These are phyloP conservation scores for Ophioceras dolichostomum DNA, from an alignment of 2,329 filamentous ascomycete species.

Conservation along the genomic window DNA sequence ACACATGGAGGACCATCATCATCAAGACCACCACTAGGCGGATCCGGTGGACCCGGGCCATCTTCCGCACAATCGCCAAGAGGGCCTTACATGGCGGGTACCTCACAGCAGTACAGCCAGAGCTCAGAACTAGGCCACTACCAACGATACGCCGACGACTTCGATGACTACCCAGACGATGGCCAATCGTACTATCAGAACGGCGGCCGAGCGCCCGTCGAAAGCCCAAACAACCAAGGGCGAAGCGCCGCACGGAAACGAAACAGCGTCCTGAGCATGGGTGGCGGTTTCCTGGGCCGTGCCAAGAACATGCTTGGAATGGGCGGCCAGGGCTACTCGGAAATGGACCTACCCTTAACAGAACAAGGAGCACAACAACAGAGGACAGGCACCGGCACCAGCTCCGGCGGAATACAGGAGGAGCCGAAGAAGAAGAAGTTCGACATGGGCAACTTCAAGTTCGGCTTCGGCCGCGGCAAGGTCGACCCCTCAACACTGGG, in stretches of 20 bases:
- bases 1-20: constrained; percentile 5
- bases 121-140: constrained; percentile 79
- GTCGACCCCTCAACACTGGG: constrained; percentile 83
- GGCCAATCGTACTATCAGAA: constrained; percentile 75
- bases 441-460: constrained; percentile 72
- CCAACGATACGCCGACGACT: constrained; percentile 78
- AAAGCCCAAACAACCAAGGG: constrained; percentile 29
- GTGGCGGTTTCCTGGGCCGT: constrained; percentile 74
- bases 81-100: constrained; percentile 29
- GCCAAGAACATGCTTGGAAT: constrained; percentile 88
- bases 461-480: constrained; percentile 76
- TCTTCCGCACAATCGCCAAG: constrained; percentile 12
- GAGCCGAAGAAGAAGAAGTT: too few relatives aligned
- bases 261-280: constrained; percentile 79
- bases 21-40: neutral
- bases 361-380: constrained; percentile 44
- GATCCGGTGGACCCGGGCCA: neutral
- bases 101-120: constrained; percentile 50
- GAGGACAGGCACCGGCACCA: constrained; percentile 16
- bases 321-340: constrained; percentile 69
- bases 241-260: constrained; percentile 55
- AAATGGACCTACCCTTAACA: constrained; percentile 95
- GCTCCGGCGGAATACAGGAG: constrained; percentile 21
- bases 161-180: constrained; percentile 72
- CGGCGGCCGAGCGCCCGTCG: constrained; percentile 46